Evolutionary conservation across 257 asterid genomes (phyloP).

Genomic region (Coffea canephora): DNA sequence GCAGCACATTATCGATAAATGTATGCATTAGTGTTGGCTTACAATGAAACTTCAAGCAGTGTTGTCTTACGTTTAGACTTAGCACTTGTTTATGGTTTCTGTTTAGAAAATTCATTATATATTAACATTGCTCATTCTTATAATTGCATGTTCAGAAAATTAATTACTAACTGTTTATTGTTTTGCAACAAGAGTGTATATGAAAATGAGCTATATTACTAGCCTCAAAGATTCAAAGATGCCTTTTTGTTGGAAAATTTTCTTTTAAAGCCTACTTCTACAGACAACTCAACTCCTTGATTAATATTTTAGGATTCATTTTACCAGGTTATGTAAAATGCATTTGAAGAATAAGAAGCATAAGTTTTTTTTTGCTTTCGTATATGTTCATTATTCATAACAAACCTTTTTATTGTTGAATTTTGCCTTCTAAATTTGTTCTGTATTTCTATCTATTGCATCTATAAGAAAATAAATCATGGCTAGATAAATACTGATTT

Average conservation of each 20-base stretch:
- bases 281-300: too few relatives aligned
- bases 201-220: conserved; percentile 62
- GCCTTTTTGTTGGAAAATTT: not conserved
- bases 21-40: conserved; percentile 97
- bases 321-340: too few relatives aligned
- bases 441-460: conserved; percentile 26
- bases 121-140: too few relatives aligned
- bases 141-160: not conserved
- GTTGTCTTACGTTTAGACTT: conserved; percentile 41
- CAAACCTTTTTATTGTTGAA: not conserved
- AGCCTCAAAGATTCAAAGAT: conserved; percentile 66
- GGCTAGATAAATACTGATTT: too few relatives aligned
- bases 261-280: too few relatives aligned
- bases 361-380: not conserved
- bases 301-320: too few relatives aligned
- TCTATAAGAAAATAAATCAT: too few relatives aligned
- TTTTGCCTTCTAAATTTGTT: too few relatives aligned
- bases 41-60: conserved; percentile 67
- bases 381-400: not conserved
- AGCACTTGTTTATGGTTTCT: conserved; percentile 45
- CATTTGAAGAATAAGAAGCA: not conserved
- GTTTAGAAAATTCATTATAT: not conserved
- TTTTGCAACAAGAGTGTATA: conserved; percentile 30
- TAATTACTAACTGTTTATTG: not conserved
- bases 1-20: conserved; percentile 74